These are phyloP conservation scores for Sutorius eximius DNA, from an alignment of 1,284 basidiomycete genomes.

Conservation along the genomic window DNA sequence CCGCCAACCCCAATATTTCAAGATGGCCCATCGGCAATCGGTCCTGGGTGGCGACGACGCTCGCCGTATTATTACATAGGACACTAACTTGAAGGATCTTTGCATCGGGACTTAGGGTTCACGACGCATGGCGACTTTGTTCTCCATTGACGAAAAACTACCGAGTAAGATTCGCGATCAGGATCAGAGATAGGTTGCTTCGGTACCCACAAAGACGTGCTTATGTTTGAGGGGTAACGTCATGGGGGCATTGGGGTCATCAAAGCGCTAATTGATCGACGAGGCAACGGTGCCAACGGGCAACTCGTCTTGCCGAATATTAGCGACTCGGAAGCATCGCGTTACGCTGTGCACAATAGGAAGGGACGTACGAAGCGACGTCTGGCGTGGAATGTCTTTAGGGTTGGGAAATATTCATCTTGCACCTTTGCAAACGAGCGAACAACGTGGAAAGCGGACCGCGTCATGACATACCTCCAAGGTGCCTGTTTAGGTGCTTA, in stretches of 20 bases:
- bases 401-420: background rate
- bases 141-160: slow-evolving; percentile 2
- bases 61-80: background rate
- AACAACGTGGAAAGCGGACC: background rate
- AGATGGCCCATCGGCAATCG: background rate
- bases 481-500: background rate
- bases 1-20: background rate
- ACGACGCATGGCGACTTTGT: background rate
- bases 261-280: background rate
- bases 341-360: background rate
- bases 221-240: background rate
- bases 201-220: background rate
- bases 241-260: background rate
- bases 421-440: background rate
- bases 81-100: background rate
- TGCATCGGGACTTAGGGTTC: background rate
- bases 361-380: background rate
- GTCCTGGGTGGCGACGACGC: background rate
- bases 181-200: background rate
- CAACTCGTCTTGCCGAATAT: background rate
- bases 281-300: background rate
- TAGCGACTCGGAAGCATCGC: background rate
- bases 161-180: background rate
- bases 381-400: no score
- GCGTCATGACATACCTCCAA: background rate